Evolutionary conservation across 2,329 filamentous ascomycete genomes (phyloP), one percentile per base, ranked within the genome.

Genomic region (Talaromyces pinophilus): DNA sequence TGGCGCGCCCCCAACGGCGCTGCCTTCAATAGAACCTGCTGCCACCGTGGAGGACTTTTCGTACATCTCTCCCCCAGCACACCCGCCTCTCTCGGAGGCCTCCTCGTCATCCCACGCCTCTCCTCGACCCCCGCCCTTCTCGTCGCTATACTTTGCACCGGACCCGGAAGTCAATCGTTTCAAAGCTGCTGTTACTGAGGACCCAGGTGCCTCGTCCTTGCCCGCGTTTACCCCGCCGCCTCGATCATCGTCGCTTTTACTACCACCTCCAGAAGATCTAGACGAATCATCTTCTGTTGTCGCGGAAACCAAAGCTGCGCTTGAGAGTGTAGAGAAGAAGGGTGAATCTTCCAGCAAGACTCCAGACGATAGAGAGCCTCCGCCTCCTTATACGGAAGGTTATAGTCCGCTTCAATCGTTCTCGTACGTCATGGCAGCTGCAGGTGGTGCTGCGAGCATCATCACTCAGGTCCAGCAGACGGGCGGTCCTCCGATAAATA

Each of bases 391-490:
- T 80, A 93, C 92, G 72, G 94, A 98, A 75, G 93, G 94, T 74
- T 90, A 89, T 68, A 97, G 92, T 83, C 95, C 95, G 69, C 88
- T 99, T 78, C 87, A 91, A 68, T 92, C 92, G 66, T 99, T 99
- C 77, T 90, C 91, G 73, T 99, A 96, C 87, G 88, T 97, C 78
- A 99, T 99, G 95, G 93, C 95, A 82, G 92, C 93, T 79, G 93
- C 94, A 82, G 94, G 94, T 85, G 94, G 93, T 83, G 92, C 93
- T 73, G 90, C 93, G 83, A 98, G 95, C 87, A 97, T 99, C 78
- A 96, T 99, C 82, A 99, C 95, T 81, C 95, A 99, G 83, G 95
- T 99, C 73, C 93, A 96, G 78, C 95, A 99, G 81, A 91, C 91
- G 71, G 93, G 91, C 61, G 85, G 86, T 25, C 91, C 93, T 73